These are phyloP conservation scores for Penicillium sp. DNA, from an alignment of 2,329 filamentous ascomycete species.

Conservation along the genomic window DNA sequence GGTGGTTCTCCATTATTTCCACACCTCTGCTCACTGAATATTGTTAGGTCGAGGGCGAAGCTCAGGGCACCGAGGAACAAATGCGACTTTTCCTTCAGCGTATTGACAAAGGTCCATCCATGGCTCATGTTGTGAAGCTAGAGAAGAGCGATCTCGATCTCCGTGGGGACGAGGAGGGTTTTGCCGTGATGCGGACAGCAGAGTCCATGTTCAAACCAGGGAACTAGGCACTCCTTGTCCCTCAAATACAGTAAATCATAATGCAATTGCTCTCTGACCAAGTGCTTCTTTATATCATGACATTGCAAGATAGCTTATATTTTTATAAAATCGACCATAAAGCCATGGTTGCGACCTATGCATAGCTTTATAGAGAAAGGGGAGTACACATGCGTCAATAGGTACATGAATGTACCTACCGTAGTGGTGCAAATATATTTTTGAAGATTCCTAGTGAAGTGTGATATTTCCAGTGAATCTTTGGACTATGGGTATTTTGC, in stretches of 20 bases:
- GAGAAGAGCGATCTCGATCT: conserved; percentile 66
- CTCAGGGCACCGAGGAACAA: conserved; percentile 68
- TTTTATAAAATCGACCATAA: too few species aligned
- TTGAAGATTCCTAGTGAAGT: too few species aligned
- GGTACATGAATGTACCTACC: too few species aligned
- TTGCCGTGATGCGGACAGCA: conserved; percentile 51
- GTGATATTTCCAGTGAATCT: too few species aligned
- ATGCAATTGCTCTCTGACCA: not conserved
- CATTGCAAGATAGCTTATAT: not conserved
- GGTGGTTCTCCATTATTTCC: conserved; percentile 11
- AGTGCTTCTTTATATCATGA: not conserved
- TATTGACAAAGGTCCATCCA: conserved; percentile 69
- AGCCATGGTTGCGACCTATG: too few species aligned
- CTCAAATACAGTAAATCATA: not conserved
- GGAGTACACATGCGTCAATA: too few species aligned
- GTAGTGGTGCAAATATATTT: too few species aligned
- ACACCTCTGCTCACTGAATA: not conserved
- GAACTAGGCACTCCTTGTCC: not conserved
- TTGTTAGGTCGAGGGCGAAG: conserved; percentile 79
- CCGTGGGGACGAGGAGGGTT: conserved; percentile 66
- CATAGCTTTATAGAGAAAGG: too few species aligned
- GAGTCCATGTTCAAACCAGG: conserved; percentile 28
- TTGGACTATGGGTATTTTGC: too few species aligned
- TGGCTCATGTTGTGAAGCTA: conserved; percentile 71
- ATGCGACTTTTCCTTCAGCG: conserved; percentile 71